These are phyloP conservation scores for Suillus ampliporus DNA, from an alignment of 768 basidiomycete species.

Conservation along the genomic window DNA sequence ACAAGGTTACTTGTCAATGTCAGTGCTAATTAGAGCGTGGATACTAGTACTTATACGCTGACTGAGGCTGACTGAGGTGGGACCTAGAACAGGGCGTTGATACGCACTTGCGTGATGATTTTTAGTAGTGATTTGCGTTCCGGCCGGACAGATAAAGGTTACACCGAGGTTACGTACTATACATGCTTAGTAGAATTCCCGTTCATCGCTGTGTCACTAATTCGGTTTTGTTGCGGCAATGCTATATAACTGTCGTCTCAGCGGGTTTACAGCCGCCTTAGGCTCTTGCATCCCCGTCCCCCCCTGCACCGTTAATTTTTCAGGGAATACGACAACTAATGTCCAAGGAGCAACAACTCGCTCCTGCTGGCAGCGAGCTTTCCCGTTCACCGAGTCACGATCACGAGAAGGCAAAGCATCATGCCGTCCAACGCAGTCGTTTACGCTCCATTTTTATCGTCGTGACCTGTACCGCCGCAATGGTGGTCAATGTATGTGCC, in stretches of 20 bases:
- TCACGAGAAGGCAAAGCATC: slow-evolving; percentile 13
- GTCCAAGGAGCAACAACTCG: slow-evolving; percentile 14
- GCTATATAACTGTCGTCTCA: slow-evolving; percentile 26
- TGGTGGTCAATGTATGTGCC: slow-evolving; percentile 42
- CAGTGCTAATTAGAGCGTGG: too few relatives aligned
- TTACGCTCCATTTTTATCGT: slow-evolving; percentile 37
- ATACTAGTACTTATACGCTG: too few relatives aligned
- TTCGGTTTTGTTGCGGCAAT: too few relatives aligned
- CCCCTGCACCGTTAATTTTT: not conserved
- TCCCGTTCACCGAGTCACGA: slow-evolving; percentile 11
- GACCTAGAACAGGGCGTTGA: not conserved
- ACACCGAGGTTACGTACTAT: not conserved
- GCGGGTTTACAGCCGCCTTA: not conserved
- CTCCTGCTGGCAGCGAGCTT: slow-evolving; percentile 18
- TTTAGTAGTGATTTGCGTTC: slow-evolving; percentile 12
- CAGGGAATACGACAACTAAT: slow-evolving; percentile 7
- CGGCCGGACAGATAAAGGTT: not conserved
- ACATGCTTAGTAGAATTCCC: slow-evolving; percentile 1
- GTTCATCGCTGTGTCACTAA: not conserved
- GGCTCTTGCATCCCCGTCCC: slow-evolving; percentile 2
- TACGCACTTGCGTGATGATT: not conserved
- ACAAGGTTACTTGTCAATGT: too few relatives aligned
- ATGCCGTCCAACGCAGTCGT: slow-evolving; percentile 23
- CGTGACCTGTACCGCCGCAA: slow-evolving; percentile 45
- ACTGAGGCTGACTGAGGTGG: not conserved